A percentile compares a stretch with the other conserved stretches of the same genome.
phyloP scores from a whole-genome alignment of 805 yeast genomes.

The Ogataea allantospora region DNA sequence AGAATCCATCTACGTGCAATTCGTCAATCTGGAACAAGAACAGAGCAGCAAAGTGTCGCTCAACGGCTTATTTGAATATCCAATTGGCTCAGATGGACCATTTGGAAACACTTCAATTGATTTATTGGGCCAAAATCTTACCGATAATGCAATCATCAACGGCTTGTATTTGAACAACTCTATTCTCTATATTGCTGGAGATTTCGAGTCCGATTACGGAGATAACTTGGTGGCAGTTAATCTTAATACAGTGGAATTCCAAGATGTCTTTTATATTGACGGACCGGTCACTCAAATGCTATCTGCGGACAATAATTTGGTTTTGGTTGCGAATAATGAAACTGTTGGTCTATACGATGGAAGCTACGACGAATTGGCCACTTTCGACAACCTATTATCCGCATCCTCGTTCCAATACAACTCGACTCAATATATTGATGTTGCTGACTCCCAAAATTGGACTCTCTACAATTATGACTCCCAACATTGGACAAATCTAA shows the following conservation, averaged over 20 bases:
- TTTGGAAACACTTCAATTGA: slow-evolving; percentile 52
- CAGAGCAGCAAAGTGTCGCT: slow-evolving; percentile 37
- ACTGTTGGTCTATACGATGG: slow-evolving; percentile 32
- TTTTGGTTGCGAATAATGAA: slow-evolving; percentile 41
- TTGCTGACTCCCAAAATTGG: slow-evolving; percentile 36
- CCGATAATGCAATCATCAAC: slow-evolving; percentile 40
- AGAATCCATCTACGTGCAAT: slow-evolving; percentile 55
- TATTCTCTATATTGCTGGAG: slow-evolving; percentile 48
- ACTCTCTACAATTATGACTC: slow-evolving; percentile 44
- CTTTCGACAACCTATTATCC: slow-evolving; percentile 32
- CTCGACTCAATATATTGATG: slow-evolving; percentile 34
- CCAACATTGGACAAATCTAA: slow-evolving; percentile 35
- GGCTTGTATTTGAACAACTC: slow-evolving; percentile 34
- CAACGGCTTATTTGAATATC: slow-evolving; percentile 84
- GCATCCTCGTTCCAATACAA: slow-evolving; percentile 33
- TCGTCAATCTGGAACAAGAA: slow-evolving; percentile 43
- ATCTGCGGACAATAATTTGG: slow-evolving; percentile 34
- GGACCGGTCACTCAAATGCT: slow-evolving; percentile 37
- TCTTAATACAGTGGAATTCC: slow-evolving; percentile 12
- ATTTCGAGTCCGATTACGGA: slow-evolving; percentile 38
- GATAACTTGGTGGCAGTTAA: slow-evolving; percentile 37
- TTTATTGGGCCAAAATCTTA: slow-evolving; percentile 35
- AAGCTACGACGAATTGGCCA: slow-evolving; percentile 36
- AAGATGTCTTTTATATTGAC: slow-evolving; percentile 13
- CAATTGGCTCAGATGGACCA: slow-evolving; percentile 37